phyloP scores from a whole-genome alignment of 1,139 yeast species.

The Geotrichum carabidarum region DNA sequence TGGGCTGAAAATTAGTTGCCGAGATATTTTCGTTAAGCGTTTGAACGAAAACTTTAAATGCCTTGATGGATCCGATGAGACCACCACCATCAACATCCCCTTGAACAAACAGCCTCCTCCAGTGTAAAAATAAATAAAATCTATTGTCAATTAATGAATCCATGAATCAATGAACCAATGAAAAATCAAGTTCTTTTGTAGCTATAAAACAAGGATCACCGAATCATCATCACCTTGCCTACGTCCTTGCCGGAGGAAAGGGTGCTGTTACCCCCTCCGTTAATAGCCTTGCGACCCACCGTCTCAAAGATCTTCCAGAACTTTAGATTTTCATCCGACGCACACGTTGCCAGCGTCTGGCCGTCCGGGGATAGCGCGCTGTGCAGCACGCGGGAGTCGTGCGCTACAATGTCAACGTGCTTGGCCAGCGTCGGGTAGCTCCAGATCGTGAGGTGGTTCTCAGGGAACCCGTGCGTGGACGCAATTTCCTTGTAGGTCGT shows the following conservation, averaged over 20 bases:
- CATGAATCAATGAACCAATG: neutral
- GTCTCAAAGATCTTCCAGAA: conserved; percentile 88
- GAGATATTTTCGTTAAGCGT: no score
- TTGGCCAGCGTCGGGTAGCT: conserved; percentile 81
- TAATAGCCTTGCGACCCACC: conserved; percentile 36
- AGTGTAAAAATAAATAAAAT: no score
- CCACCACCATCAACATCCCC: no score
- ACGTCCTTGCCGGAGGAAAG: conserved; percentile 38
- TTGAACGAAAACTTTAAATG: no score
- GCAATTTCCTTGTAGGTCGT: conserved; percentile 74
- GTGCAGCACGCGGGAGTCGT: conserved; percentile 79
- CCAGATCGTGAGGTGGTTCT: conserved; percentile 77
- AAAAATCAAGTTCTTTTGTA: neutral
- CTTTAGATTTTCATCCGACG: conserved; percentile 94
- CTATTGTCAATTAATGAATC: neutral
- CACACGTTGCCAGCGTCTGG: conserved; percentile 85
- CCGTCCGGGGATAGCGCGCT: conserved; percentile 89
- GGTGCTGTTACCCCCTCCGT: conserved; percentile 23
- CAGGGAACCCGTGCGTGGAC: conserved; percentile 92
- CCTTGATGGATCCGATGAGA: no score
- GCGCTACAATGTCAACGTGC: conserved; percentile 87
- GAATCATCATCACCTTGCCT: conserved; percentile 43
- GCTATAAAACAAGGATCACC: conserved; percentile 28
- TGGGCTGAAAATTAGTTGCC: neutral
- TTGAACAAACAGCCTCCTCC: no score